Evolutionary conservation across 2,329 filamentous ascomycete genomes (phyloP).

Genomic region (Trichophyton schoenleinii): DNA sequence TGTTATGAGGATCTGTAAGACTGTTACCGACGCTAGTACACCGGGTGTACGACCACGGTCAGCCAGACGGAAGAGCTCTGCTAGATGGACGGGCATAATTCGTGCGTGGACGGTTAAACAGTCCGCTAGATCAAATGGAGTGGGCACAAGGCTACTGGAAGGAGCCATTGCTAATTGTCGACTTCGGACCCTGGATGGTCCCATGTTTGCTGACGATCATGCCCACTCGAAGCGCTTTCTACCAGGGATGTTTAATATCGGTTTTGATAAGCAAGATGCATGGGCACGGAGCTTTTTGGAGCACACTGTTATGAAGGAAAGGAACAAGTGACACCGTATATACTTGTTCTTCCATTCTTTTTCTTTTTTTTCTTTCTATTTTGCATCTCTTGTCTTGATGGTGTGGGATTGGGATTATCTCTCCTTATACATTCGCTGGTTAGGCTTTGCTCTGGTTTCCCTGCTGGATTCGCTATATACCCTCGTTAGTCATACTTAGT

Average conservation of each 20-base stretch:
- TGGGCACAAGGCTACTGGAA: conserved; percentile 60
- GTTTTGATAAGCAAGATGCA: conserved; percentile 48
- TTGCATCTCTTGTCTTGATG: too few species aligned
- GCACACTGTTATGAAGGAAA: conserved; percentile 18
- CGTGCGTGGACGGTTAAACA: conserved; percentile 70
- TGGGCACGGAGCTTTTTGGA: conserved; percentile 37
- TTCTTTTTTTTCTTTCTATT: not conserved
- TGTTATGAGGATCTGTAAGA: conserved; percentile 38
- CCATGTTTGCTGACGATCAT: conserved; percentile 62
- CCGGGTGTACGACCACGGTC: conserved; percentile 8
- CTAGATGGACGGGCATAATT: conserved; percentile 41
- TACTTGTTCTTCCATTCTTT: not conserved
- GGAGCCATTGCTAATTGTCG: conserved; percentile 58
- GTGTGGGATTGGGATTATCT: not conserved
- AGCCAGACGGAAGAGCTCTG: conserved; percentile 12
- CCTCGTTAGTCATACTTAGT: not conserved
- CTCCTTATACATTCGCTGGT: not conserved
- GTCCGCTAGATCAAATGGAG: conserved; percentile 55
- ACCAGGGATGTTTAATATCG: conserved; percentile 49
- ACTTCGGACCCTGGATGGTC: conserved; percentile 55
- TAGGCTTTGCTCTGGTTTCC: not conserved
- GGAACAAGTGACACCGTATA: not conserved
- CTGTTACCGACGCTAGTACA: conserved; percentile 9
- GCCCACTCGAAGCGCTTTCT: conserved; percentile 58
- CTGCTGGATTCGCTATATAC: not conserved